Conservation (phyloP, 2,329 filamentous ascomycete genomes). For the Aspergillus sp. region DNA sequence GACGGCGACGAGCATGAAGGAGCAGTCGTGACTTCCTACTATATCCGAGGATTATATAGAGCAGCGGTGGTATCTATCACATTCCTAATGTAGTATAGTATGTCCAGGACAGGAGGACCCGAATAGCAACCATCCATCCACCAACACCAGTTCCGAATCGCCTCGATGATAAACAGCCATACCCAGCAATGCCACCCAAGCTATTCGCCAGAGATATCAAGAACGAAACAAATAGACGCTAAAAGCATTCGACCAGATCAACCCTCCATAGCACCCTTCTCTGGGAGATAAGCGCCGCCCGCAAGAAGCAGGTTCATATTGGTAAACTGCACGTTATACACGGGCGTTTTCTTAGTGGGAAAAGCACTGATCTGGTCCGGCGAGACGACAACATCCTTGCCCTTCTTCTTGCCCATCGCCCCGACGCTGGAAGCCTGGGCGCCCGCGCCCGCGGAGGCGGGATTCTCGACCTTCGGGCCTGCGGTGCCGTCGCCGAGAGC, state of each 20-base stretch:
- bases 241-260: no score
- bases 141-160: no score
- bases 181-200: no score
- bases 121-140: no score
- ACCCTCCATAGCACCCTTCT: constrained; percentile 8
- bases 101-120: no score
- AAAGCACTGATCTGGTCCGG: constrained; percentile 93
- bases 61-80: no score
- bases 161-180: no score
- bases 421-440: constrained; percentile 37
- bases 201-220: no score
- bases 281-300: constrained; percentile 59
- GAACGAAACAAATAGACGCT: no score
- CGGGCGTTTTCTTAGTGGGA: constrained; percentile 89
- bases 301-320: constrained; percentile 90
- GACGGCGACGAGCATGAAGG: constrained; percentile 1
- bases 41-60: no score
- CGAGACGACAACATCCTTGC: constrained; percentile 81
- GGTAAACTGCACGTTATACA: constrained; percentile 88
- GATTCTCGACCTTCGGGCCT: constrained; percentile 44
- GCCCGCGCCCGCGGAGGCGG: constrained; percentile 38
- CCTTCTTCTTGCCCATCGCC: constrained; percentile 55
- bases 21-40: background rate
- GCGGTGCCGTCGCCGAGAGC: constrained; percentile 41
- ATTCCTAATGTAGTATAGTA: no score